phyloP scores from a whole-genome alignment of 1,139 yeast species.

The Candida pseudoviswanathii region DNA sequence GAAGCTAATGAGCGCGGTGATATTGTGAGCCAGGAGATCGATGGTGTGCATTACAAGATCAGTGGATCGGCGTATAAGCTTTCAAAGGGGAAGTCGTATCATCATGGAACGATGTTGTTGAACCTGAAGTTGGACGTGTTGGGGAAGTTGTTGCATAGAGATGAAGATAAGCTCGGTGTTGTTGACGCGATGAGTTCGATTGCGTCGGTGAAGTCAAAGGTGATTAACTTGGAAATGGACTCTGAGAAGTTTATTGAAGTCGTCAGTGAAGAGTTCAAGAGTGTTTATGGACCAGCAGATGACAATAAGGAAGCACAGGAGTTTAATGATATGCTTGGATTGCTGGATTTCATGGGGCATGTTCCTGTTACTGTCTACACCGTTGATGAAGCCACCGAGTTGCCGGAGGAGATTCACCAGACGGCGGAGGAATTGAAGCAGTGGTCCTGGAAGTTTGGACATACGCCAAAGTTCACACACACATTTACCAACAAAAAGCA shows the following conservation, averaged over 20 bases:
- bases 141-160: conserved; percentile 56
- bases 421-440: conserved; percentile 46
- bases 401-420: conserved; percentile 50
- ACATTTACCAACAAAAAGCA: conserved; percentile 31
- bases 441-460: conserved; percentile 77
- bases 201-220: conserved; percentile 76
- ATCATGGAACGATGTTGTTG: conserved; percentile 95
- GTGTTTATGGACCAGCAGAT: conserved; percentile 29
- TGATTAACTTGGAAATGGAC: conserved; percentile 59
- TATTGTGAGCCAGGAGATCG: conserved; percentile 47
- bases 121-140: conserved; percentile 62
- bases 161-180: conserved; percentile 41
- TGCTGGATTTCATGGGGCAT: conserved; percentile 32
- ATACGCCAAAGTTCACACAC: conserved; percentile 68
- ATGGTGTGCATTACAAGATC: conserved; percentile 52
- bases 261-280: conserved; percentile 48
- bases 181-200: conserved; percentile 64
- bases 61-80: conserved; percentile 93
- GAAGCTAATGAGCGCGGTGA: conserved; percentile 74
- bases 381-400: conserved; percentile 29
- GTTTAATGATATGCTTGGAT: conserved; percentile 36
- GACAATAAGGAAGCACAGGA: conserved; percentile 19
- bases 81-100: conserved; percentile 81
- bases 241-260: conserved; percentile 49
- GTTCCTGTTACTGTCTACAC: conserved; percentile 18